A percentile compares a stretch with the other conserved stretches of the same genome.
These are phyloP conservation scores for Bacterosira constricta DNA, from an alignment of 108 stramenopile species.

Conservation along the genomic window DNA sequence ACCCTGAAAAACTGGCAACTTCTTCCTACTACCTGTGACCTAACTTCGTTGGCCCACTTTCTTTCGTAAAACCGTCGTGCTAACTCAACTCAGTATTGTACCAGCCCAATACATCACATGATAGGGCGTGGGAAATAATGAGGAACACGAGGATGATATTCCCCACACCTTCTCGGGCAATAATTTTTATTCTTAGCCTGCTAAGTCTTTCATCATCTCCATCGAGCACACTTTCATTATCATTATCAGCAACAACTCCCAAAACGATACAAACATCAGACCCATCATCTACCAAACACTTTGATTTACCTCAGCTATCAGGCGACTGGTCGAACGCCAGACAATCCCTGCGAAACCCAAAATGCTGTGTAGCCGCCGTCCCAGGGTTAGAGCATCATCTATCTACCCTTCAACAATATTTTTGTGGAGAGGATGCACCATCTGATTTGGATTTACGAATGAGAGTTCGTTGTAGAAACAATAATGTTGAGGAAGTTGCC, in stretches of 20 bases:
- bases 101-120: no score
- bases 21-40: no score
- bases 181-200: no score
- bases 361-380: slow-evolving; percentile 50
- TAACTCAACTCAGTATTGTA: no score
- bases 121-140: no score
- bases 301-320: background rate
- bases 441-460: slow-evolving; percentile 51
- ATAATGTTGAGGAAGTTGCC: background rate
- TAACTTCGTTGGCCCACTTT: no score
- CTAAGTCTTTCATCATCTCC: background rate
- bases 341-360: slow-evolving; percentile 33
- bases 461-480: slow-evolving; percentile 35
- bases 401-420: slow-evolving; percentile 32
- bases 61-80: no score
- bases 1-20: no score
- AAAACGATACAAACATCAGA: background rate
- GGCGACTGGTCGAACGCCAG: slow-evolving; percentile 44
- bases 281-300: background rate
- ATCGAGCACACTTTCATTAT: background rate
- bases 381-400: slow-evolving; percentile 34
- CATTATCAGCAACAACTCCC: background rate
- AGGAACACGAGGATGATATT: no score
- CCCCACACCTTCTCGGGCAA: no score
- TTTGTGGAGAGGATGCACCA: slow-evolving; percentile 38